Base-by-base conservation (phyloP, 306 rosid genomes). In the Vigna nakashimae region DNA sequence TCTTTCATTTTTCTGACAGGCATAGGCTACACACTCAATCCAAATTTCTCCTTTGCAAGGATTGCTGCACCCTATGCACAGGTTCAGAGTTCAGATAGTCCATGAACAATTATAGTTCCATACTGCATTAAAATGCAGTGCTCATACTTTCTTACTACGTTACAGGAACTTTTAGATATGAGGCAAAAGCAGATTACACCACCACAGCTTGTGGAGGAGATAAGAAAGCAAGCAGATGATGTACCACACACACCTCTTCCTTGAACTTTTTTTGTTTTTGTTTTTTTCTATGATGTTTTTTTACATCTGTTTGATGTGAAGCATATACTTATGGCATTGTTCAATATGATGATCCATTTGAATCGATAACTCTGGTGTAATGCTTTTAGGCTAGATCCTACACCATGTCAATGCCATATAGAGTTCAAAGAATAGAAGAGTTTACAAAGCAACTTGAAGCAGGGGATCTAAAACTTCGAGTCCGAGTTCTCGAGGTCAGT, bases 331-430 rank as follows among this genome's bases (percentile, higher is more conserved):
- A 45, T 55, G 32, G 16, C 24, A 55, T 63, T 45, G 13, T 20
- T 26, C 36, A 22, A 56, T 24, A 40, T 58, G 69, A 26, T 26
- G 4, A 59, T 68, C 71, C 34, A 48, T 58, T 74, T 68, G 43
- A 56, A 24, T 65, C 43, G 22, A 49, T 26, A 13, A 49, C 28
- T 0, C 56, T 77, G 9, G 18, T 71, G 59, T 4, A 26, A 71
- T 34, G 75, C 48, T 78, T 68, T 65, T 75, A 93, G 96, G 98
- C 91, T 8, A 84, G 94, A 91, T 80, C 76, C 73, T 84, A 82
- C 69, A 82, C 98, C 74, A 87, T 93, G 73, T 93, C 98, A 79
- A 93, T 93, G 98, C 98, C 98, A 59, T 93, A 86, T 87, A 89
- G 91, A 85, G 89, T 93, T 68, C 96, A 93, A 84, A 83, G 71